Conservation (phyloP, 257 asterid genomes). For the Dorcoceras hygrometricum region DNA sequence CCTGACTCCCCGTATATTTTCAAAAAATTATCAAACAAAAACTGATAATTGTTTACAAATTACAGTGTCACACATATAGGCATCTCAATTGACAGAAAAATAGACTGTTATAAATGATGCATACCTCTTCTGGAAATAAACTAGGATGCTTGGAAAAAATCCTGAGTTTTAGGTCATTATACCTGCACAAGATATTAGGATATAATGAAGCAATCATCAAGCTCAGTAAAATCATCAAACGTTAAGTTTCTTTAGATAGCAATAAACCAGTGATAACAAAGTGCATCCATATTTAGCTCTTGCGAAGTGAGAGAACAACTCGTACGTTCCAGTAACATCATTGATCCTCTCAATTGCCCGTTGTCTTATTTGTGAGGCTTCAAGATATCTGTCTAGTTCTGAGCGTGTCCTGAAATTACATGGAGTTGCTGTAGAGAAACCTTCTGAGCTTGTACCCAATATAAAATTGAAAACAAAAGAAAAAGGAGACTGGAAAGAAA, state of each 20-base stretch:
- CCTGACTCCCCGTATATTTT: neutral
- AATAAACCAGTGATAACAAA: constrained; percentile 1
- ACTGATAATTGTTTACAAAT: constrained; percentile 6
- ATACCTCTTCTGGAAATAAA: constrained; percentile 87
- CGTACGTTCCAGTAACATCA: constrained; percentile 89
- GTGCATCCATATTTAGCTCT: neutral
- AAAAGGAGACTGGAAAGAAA: neutral
- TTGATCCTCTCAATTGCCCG: constrained; percentile 87
- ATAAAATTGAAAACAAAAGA: constrained; percentile 19
- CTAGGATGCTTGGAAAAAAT: constrained; percentile 78
- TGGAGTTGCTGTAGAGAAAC: constrained; percentile 67
- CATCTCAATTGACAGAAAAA: constrained; percentile 7
- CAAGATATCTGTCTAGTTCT: constrained; percentile 84
- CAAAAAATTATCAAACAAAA: neutral
- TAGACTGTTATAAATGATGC: constrained; percentile 7
- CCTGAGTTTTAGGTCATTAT: constrained; percentile 65
- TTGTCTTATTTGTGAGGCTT: constrained; percentile 86
- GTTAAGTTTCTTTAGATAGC: constrained; percentile 11
- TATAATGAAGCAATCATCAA: constrained; percentile 21
- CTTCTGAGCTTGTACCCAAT: constrained; percentile 53
- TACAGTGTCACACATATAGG: constrained; percentile 8
- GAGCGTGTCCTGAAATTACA: constrained; percentile 94
- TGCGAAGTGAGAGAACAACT: constrained; percentile 20
- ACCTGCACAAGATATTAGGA: constrained; percentile 50
- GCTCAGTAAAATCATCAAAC: constrained; percentile 15